Conservation (phyloP, 768 basidiomycete genomes). For the Boletales sp. region DNA sequence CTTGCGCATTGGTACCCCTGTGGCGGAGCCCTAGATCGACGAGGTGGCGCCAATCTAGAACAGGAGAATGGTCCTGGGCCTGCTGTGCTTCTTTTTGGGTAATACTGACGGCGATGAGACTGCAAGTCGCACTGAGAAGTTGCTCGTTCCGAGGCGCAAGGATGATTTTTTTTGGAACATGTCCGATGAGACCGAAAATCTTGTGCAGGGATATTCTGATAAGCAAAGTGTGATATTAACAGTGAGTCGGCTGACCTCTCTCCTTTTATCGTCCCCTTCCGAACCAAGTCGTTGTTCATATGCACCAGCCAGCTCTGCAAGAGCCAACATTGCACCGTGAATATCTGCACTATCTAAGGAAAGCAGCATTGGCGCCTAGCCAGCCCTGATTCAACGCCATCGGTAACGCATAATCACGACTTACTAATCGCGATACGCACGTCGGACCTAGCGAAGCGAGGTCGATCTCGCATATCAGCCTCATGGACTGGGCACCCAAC, state of each 20-base stretch:
- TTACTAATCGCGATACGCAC: constrained; percentile 51
- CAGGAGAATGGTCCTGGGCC: constrained; percentile 36
- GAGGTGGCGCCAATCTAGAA: constrained; percentile 64
- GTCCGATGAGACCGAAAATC: constrained; percentile 62
- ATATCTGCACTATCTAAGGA: constrained; percentile 67
- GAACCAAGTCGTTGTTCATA: constrained; percentile 35
- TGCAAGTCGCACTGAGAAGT: constrained; percentile 67
- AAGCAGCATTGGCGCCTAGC: constrained; percentile 52
- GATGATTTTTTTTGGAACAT: constrained; percentile 56
- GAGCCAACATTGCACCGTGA: constrained; percentile 76
- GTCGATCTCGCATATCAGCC: constrained; percentile 62
- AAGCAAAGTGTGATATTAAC: not conserved
- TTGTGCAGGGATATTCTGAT: constrained; percentile 27
- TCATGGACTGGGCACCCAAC: constrained; percentile 72
- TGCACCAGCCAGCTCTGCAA: constrained; percentile 70
- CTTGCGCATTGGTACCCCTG: constrained; percentile 60
- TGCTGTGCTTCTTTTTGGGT: constrained; percentile 51
- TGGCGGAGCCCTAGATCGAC: constrained; percentile 73
- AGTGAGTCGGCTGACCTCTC: constrained; percentile 38
- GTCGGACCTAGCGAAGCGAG: constrained; percentile 48
- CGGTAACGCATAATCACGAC: constrained; percentile 21
- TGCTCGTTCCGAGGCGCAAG: constrained; percentile 67
- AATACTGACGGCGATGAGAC: constrained; percentile 61
- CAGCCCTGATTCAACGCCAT: constrained; percentile 9
- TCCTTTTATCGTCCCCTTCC: constrained; percentile 33